These are phyloP conservation scores for Arabidopsis arenosa DNA, from an alignment of 345 rosid genomes.

Conservation along the genomic window DNA sequence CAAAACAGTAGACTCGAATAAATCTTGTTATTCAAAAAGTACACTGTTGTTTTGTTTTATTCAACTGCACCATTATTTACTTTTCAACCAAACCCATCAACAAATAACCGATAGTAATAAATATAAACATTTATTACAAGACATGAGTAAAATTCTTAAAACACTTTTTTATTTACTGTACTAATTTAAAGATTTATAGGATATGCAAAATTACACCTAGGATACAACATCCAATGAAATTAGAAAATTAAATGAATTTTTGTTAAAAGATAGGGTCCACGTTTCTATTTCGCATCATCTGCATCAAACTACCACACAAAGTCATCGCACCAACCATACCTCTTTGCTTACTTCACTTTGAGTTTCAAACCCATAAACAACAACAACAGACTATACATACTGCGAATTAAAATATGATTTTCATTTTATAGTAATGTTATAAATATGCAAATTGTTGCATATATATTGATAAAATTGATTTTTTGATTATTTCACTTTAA, in stretches of 20 bases:
- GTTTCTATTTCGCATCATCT: slow-evolving; percentile 32
- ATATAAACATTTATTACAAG: slow-evolving; percentile 38
- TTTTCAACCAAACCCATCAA: slow-evolving; percentile 42
- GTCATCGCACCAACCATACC: slow-evolving; percentile 44
- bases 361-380: slow-evolving; percentile 32
- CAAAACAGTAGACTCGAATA: not conserved
- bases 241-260: slow-evolving; percentile 5
- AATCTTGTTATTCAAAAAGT: not conserved
- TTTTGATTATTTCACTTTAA: not conserved
- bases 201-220: not conserved
- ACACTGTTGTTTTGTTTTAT: slow-evolving; percentile 2
- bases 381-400: not conserved
- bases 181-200: too few relatives aligned
- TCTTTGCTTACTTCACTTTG: slow-evolving; percentile 40
- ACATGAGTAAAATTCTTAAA: slow-evolving; percentile 6
- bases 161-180: not conserved
- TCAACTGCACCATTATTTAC: slow-evolving; percentile 38
- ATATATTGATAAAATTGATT: not conserved
- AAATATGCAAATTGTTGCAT: not conserved
- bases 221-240: slow-evolving; percentile 19
- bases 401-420: not conserved
- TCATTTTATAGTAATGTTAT: not conserved
- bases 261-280: slow-evolving; percentile 29
- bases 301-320: slow-evolving; percentile 38
- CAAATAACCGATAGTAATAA: slow-evolving; percentile 41